Evolutionary conservation across 1,284 basidiomycete species (phyloP).

Genomic region (Ceratobasidium sp.): DNA sequence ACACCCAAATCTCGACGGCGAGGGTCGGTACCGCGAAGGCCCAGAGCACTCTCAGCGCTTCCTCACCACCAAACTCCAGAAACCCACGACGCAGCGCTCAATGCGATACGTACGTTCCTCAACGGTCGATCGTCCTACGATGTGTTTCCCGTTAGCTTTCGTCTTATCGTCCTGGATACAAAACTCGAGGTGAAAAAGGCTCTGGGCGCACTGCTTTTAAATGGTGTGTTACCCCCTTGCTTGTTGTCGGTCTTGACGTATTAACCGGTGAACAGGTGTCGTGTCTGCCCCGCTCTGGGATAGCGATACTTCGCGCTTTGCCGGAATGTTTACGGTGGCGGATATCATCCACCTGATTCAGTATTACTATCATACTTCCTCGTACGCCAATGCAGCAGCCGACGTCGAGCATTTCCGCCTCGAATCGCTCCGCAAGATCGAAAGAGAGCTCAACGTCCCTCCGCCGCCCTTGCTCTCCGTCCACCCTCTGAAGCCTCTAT

Average conservation of each 20-base stretch:
- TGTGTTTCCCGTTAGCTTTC: constrained; percentile 95
- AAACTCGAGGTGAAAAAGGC: constrained; percentile 95
- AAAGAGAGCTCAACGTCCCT: constrained; percentile 90
- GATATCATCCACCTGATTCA: constrained; percentile 98
- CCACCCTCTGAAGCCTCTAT: constrained; percentile 88
- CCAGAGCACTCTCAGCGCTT: constrained; percentile 36
- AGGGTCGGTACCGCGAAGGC: constrained; percentile 26
- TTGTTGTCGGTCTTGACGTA: background rate
- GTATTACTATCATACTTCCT: constrained; percentile 90
- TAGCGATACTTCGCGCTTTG: constrained; percentile 88
- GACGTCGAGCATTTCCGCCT: constrained; percentile 96
- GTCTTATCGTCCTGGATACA: constrained; percentile 96
- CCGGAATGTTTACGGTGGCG: constrained; percentile 95
- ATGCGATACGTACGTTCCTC: constrained; percentile 85
- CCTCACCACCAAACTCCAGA: constrained; percentile 45
- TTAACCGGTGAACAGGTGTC: constrained; percentile 72
- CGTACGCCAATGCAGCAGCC: constrained; percentile 87
- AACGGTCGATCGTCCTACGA: constrained; percentile 91
- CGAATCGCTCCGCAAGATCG: constrained; percentile 92
- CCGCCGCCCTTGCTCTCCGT: constrained; percentile 92
- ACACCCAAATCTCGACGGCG: constrained; percentile 11
- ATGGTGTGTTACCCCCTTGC: constrained; percentile 68
- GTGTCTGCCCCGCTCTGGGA: constrained; percentile 99
- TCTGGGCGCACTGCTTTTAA: constrained; percentile 87
- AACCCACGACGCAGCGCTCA: constrained; percentile 78